Evolutionary conservation across 2,329 filamentous ascomycete genomes (phyloP), one percentile per base, ranked within the genome.

Genomic region (Xylariaceae sp.): DNA sequence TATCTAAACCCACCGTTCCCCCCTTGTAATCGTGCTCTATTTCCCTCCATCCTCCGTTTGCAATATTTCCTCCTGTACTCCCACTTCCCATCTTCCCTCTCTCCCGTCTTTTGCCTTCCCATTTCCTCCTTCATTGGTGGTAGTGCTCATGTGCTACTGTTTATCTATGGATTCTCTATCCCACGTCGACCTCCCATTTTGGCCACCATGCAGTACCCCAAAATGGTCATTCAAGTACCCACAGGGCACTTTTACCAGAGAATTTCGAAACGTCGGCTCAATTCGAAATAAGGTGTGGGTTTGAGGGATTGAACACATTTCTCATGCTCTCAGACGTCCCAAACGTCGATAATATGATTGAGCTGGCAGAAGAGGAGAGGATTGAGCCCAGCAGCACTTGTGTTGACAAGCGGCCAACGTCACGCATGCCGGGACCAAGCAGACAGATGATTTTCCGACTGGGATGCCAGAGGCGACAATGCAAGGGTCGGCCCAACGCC

Each of bases 1-100:
- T 64, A 66, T 64, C 64, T 64, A 63, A 64, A 53, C 63, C 67
- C 65, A 66, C 65, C 62, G 59, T 59, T 61, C 54, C 56, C 60
- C 58, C 62, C 60, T 58, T 52, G 53, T 49, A 50, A 55, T 50
- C 54, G 60, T 60, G 58, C 55, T 58, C 62, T 64, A 62, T 59
- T 61, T 63, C 63, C 59, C 60, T 47, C 60, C 57, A 54, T 51
- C 59, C 60, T 61, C 50, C 59, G 48, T 56, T 54, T 55, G 22
- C 22, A 28, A 28, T 28, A 28, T 52, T 52, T 49, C 47, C 52
- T 53, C 54, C 43, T 50, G 50, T 44, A 49, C 48, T 57, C 50
- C 54, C 47, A 40, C 40, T 42, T 33, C 50, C 36, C 45, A 34
- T 50, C 45, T 46, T 54, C 47, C 55, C 39, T 42, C 42, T 17